Conservation (phyloP, 2,329 filamentous ascomycete genomes). For the Fusarium nelsonii region DNA sequence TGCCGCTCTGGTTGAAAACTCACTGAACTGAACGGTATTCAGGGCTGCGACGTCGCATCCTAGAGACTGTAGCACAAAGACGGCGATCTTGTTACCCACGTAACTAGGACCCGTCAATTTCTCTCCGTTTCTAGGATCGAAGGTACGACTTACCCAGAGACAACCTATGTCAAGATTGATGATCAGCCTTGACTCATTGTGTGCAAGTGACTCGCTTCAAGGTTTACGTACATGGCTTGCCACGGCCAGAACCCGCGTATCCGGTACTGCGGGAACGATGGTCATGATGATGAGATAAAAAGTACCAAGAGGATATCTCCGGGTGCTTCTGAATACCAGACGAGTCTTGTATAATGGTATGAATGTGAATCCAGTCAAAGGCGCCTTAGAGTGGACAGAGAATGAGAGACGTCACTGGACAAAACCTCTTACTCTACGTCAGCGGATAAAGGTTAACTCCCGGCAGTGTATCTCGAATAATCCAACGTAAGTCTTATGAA, state of each 20-base stretch:
- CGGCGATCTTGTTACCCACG: conserved; percentile 97
- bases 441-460: conserved; percentile 4
- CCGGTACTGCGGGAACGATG: conserved; percentile 57
- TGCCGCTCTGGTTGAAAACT: conserved; percentile 51
- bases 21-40: conserved; percentile 98
- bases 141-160: conserved; percentile 44
- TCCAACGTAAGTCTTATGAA: background rate
- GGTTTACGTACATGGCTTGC: conserved; percentile 94
- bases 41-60: conserved; percentile 94
- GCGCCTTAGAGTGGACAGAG: background rate
- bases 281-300: conserved; percentile 34
- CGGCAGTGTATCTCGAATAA: background rate
- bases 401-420: conserved; percentile 31
- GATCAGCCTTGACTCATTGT: conserved; percentile 23
- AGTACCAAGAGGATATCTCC: background rate
- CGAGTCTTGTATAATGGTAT: background rate
- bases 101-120: conserved; percentile 70
- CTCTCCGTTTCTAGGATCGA: background rate
- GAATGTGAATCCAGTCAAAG: background rate
- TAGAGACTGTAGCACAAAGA: conserved; percentile 91
- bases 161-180: conserved; percentile 39
- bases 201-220: background rate
- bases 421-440: conserved; percentile 23
- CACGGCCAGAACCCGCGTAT: conserved; percentile 81
- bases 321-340: background rate